Percentiles rank a stretch among this genome's conserved stretches.
These are phyloP conservation scores for Neolentinus lepideus DNA, from an alignment of 1,284 basidiomycete genomes.

Conservation along the genomic window DNA sequence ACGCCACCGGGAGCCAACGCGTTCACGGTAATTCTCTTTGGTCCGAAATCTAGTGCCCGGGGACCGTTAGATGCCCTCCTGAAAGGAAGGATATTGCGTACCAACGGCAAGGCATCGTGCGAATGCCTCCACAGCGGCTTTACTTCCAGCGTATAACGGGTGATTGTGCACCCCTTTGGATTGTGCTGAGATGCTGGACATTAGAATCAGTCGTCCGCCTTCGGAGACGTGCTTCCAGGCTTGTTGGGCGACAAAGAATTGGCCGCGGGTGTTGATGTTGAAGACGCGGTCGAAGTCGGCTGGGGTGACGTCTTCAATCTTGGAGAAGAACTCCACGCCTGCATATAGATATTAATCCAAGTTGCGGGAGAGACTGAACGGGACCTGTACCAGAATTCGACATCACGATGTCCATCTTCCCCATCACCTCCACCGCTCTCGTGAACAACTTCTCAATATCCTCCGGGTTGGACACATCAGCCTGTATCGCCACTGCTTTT, in stretches of 20 bases:
- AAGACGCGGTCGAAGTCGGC: constrained; percentile 40
- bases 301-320: constrained; percentile 40
- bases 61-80: constrained; percentile 49
- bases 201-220: neutral
- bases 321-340: constrained; percentile 39
- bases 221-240: constrained; percentile 22
- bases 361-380: neutral
- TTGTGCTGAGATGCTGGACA: neutral
- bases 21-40: constrained; percentile 48
- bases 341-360: constrained; percentile 28
- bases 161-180: neutral
- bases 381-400: neutral
- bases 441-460: constrained; percentile 37
- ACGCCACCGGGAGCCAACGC: constrained; percentile 48
- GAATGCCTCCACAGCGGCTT: constrained; percentile 48
- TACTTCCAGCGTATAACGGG: constrained; percentile 31
- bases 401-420: constrained; percentile 47
- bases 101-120: constrained; percentile 32
- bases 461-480: constrained; percentile 37
- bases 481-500: constrained; percentile 40
- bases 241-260: constrained; percentile 46
- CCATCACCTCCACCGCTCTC: constrained; percentile 38
- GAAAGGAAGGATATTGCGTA: constrained; percentile 42
- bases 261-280: constrained; percentile 48
- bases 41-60: constrained; percentile 50